Conservation (phyloP, 257 asterid genomes). For the Nicotiana benthamiana region DNA sequence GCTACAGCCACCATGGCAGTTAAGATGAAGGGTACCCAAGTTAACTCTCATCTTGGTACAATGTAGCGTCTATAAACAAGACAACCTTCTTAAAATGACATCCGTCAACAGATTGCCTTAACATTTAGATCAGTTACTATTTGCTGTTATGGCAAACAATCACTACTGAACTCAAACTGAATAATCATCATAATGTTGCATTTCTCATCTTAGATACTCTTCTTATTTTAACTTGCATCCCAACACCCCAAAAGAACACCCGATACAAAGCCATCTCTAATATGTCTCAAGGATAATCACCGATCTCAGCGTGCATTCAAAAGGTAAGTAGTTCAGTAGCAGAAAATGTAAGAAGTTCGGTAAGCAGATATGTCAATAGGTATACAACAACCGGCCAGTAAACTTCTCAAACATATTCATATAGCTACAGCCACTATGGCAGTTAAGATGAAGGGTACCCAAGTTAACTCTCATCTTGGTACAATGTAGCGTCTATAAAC, state of each 20-base stretch:
- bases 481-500: background rate
- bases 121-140: too few relatives aligned
- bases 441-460: conserved; percentile 25
- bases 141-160: too few relatives aligned
- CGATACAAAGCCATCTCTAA: too few relatives aligned
- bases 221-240: background rate
- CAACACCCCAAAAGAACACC: too few relatives aligned
- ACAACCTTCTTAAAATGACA: too few relatives aligned
- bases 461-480: conserved; percentile 23
- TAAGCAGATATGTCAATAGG: conserved; percentile 41
- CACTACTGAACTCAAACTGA: too few relatives aligned
- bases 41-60: conserved; percentile 25
- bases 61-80: background rate
- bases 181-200: background rate
- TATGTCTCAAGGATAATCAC: background rate
- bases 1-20: conserved; percentile 41
- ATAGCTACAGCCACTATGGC: conserved; percentile 41
- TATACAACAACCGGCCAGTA: conserved; percentile 44
- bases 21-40: conserved; percentile 22
- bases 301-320: background rate
- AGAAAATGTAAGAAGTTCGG: conserved; percentile 35
- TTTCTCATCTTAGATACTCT: background rate
- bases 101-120: too few relatives aligned
- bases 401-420: conserved; percentile 23
- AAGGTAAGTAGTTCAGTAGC: background rate